Evolutionary conservation across 2,329 filamentous ascomycete species (phyloP).

Genomic region (Pseudogymnoascus sp.): DNA sequence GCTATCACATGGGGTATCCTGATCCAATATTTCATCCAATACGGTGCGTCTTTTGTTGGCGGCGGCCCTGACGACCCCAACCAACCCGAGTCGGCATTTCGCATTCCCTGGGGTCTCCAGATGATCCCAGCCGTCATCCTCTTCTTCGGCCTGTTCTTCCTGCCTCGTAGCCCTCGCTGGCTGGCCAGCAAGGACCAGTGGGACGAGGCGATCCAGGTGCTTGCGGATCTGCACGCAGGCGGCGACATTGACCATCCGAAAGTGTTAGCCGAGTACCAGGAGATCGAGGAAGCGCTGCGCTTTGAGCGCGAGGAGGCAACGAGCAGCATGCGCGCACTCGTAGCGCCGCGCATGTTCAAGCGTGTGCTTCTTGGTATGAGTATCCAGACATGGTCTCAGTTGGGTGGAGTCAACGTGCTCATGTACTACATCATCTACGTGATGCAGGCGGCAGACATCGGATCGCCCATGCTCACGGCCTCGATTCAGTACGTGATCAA

Average conservation of each 20-base stretch:
- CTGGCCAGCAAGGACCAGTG: constrained; percentile 61
- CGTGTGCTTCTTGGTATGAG: constrained; percentile 64
- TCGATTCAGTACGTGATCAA: constrained; percentile 74
- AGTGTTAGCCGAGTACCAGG: constrained; percentile 57
- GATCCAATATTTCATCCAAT: constrained; percentile 62
- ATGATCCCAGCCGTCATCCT: constrained; percentile 48
- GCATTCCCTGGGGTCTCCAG: constrained; percentile 57
- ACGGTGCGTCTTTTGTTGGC: constrained; percentile 51
- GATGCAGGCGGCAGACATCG: constrained; percentile 57
- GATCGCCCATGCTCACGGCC: constrained; percentile 56
- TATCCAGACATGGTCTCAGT: constrained; percentile 69
- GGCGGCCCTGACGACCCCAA: constrained; percentile 43
- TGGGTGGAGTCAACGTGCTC: constrained; percentile 71
- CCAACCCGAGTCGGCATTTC: constrained; percentile 49
- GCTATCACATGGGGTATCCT: constrained; percentile 66
- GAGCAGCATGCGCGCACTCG: constrained; percentile 63
- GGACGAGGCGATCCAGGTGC: constrained; percentile 54
- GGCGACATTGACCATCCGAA: constrained; percentile 51
- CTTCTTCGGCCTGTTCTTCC: constrained; percentile 51
- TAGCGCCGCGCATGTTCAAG: constrained; percentile 65
- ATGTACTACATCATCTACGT: constrained; percentile 68
- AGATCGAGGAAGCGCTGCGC: constrained; percentile 66
- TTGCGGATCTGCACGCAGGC: constrained; percentile 52
- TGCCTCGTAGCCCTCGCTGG: constrained; percentile 63
- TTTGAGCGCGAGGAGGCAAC: constrained; percentile 67